Evolutionary conservation across 1,284 basidiomycete genomes (phyloP).

Genomic region (Pseudomicrostroma phylloplanum): DNA sequence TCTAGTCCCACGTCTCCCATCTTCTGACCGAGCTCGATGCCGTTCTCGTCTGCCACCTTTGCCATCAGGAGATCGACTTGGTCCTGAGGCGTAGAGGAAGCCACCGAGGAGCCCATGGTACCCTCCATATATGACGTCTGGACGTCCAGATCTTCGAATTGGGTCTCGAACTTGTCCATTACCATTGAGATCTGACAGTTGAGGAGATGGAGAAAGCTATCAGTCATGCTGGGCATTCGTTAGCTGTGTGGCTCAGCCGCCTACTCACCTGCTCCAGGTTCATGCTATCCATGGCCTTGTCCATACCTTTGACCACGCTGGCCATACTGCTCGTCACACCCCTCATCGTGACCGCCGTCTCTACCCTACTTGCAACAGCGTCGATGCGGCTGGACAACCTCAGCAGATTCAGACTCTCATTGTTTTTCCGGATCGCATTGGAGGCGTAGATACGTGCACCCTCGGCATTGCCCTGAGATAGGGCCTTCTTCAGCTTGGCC

Average conservation of each 20-base stretch:
- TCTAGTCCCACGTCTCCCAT: slow-evolving; percentile 56
- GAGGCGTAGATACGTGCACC: slow-evolving; percentile 98
- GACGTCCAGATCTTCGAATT: slow-evolving; percentile 94
- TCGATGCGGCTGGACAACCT: slow-evolving; percentile 64
- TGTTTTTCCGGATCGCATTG: slow-evolving; percentile 98
- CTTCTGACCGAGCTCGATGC: slow-evolving; percentile 89
- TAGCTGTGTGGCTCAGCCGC: background rate
- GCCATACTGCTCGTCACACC: slow-evolving; percentile 82
- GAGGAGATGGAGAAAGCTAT: background rate
- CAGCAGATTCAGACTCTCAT: slow-evolving; percentile 72
- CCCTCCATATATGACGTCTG: slow-evolving; percentile 98
- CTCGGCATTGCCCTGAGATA: slow-evolving; percentile 93
- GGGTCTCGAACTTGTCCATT: slow-evolving; percentile 98
- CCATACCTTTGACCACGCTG: slow-evolving; percentile 93
- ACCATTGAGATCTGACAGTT: slow-evolving; percentile 78
- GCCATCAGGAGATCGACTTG: slow-evolving; percentile 88
- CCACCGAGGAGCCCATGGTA: slow-evolving; percentile 87
- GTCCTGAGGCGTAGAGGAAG: slow-evolving; percentile 88
- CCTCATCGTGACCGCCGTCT: slow-evolving; percentile 99
- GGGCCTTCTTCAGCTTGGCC: slow-evolving; percentile 57
- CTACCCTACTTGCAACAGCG: slow-evolving; percentile 89
- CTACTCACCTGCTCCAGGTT: slow-evolving; percentile 81
- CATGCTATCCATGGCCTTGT: slow-evolving; percentile 98
- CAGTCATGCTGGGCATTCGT: background rate
- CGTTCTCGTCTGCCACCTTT: slow-evolving; percentile 93